Conservation (phyloP, 306 rosid species). For the Cicer judaicum region DNA sequence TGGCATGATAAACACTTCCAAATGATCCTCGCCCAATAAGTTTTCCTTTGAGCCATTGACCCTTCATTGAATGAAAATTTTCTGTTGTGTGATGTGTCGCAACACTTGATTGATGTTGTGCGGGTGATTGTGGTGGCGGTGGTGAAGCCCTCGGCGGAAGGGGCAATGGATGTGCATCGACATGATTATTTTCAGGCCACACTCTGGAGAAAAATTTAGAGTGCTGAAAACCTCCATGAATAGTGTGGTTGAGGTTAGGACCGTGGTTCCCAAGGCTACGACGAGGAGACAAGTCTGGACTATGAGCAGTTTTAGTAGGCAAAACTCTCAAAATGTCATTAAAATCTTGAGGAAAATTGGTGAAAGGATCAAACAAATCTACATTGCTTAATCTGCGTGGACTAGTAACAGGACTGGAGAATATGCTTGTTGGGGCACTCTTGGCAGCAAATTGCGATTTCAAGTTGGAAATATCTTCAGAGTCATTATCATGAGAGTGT, state of each 20-base stretch:
- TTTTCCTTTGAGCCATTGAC: constrained; percentile 92
- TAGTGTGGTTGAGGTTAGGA: constrained; percentile 43
- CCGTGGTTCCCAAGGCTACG: constrained; percentile 54
- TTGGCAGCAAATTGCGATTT: constrained; percentile 52
- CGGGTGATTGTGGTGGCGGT: constrained; percentile 46
- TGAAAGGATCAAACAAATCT: constrained; percentile 49
- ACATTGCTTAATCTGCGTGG: constrained; percentile 66
- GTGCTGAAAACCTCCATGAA: constrained; percentile 50
- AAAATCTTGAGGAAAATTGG: constrained; percentile 46
- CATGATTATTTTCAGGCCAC: constrained; percentile 60
- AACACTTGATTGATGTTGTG: constrained; percentile 43
- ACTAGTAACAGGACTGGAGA: constrained; percentile 77
- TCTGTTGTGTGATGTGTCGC: constrained; percentile 47
- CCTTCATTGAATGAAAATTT: constrained; percentile 58
- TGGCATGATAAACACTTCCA: constrained; percentile 86
- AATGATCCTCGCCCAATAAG: constrained; percentile 93
- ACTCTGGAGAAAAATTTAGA: constrained; percentile 46
- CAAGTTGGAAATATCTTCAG: constrained; percentile 42
- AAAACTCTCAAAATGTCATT: constrained; percentile 49
- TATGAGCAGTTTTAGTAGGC: constrained; percentile 47
- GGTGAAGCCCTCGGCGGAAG: constrained; percentile 73
- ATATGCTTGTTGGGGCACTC: constrained; percentile 85
- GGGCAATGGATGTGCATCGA: constrained; percentile 82
- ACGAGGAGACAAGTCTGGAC: constrained; percentile 63
- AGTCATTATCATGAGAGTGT: constrained; percentile 45